Conservation (phyloP, 148 eudicot species). For the Salicornia ramosissima region DNA sequence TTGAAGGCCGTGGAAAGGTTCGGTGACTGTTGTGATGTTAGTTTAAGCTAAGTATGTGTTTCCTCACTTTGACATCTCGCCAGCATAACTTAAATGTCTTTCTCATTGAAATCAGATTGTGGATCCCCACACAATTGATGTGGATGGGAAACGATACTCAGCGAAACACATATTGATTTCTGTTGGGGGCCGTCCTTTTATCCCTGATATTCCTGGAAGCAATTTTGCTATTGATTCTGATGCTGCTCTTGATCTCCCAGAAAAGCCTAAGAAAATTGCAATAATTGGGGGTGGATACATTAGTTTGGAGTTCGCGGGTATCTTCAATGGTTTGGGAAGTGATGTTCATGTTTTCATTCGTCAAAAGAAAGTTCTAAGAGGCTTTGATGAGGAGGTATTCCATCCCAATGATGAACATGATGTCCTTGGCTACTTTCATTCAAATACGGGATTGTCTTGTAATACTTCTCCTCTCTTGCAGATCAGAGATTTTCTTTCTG, state of each 20-base stretch:
- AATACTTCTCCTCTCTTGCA: constrained; percentile 23
- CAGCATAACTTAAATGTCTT: constrained; percentile 15
- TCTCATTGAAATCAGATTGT: constrained; percentile 54
- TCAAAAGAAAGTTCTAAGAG: constrained; percentile 83
- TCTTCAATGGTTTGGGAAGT: constrained; percentile 84
- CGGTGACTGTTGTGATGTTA: constrained; percentile 14
- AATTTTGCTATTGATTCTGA: constrained; percentile 93
- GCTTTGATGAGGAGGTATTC: constrained; percentile 96
- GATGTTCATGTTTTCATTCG: constrained; percentile 92
- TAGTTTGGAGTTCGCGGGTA: constrained; percentile 95
- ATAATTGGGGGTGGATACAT: constrained; percentile 99
- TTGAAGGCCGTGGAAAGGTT: constrained; percentile 99
- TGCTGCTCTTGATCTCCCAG: constrained; percentile 91
- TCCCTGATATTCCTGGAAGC: constrained; percentile 90
- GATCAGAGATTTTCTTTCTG: constrained; percentile 88
- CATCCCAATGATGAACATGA: neutral
- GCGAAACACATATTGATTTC: constrained; percentile 83
- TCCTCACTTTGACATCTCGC: neutral
- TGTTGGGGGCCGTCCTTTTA: constrained; percentile 89
- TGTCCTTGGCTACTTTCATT: constrained; percentile 6
- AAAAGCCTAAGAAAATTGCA: constrained; percentile 84
- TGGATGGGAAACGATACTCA: constrained; percentile 78
- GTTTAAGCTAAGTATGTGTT: neutral
- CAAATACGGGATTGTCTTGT: neutral
- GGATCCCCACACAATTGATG: constrained; percentile 93